Evolutionary conservation across 495 filamentous ascomycete species (phyloP), one percentile per base, ranked within the genome.

Genomic region (Daldinia caldariorum): DNA sequence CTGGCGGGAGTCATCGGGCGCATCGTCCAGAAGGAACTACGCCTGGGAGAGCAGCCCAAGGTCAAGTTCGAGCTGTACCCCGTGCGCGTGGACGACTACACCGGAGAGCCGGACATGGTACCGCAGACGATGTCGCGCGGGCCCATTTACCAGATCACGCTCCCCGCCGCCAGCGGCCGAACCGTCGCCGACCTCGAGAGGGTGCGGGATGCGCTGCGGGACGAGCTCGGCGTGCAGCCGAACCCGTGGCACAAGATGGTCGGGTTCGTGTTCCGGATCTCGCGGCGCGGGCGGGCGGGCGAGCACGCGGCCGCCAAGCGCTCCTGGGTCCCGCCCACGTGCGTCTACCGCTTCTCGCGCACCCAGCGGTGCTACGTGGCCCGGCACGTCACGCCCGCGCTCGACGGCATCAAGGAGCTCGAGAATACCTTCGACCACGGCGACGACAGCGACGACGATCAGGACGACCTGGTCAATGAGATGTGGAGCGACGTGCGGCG

Each of bases 11-110:
- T 64, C 1, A 16, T 72, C 0, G 60, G 55, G 1, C 38, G 49
- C 3, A 16, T 26, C 1, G 56, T 58, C 2, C 20, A 26, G 34
- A n/a, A 57, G 0, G 6, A 14, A 3, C 56, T 72, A 0, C 0
- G 14, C 1, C 60, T 72, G 0, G 0, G 1, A 1, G 12, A 47
- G 2, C 53, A 35, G 16, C 69, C 68, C 0, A 18, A 20, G 2
- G 64, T 72, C 47, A 63, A 67, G 3, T 67, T 72, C 59, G 69
- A 60, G 34, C n/a, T 64, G 34, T 71, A 59, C 55, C 63, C 69
- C 0, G 16, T 67, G 4, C 47, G 32, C 3, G 18, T 56, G 1
- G 43, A 61, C 59, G 29, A 55, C 1, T 5, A 1, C 45, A 63
- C 47, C 16, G 49, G 20, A 0, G 7, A 20, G n/a, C 20, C 37